phyloP scores from a whole-genome alignment of 2,329 filamentous ascomycete genomes.

The Talaromyces piceae region DNA sequence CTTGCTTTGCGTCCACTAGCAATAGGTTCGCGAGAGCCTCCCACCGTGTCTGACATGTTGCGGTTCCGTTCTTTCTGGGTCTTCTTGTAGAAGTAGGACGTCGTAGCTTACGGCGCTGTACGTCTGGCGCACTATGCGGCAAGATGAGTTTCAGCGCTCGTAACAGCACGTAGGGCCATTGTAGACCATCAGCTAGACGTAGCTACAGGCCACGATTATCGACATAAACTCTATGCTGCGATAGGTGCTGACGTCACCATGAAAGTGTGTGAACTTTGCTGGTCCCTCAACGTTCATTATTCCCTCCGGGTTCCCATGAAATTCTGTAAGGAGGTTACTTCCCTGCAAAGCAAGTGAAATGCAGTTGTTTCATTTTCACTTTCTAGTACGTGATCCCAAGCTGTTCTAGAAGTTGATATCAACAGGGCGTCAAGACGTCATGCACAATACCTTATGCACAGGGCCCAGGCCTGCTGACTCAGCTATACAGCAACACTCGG shows the following conservation, averaged over 20 bases:
- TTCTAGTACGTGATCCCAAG: too few species aligned
- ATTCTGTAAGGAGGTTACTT: too few species aligned
- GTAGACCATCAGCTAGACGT: neutral
- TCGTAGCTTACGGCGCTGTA: slow-evolving; percentile 35
- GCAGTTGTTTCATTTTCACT: too few species aligned
- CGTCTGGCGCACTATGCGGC: slow-evolving; percentile 29
- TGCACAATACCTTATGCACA: neutral
- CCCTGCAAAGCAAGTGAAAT: neutral
- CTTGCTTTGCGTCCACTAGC: neutral
- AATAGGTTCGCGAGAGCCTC: neutral
- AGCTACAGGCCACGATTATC: neutral
- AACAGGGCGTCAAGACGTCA: neutral
- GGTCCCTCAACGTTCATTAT: too few species aligned
- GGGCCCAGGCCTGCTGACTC: neutral
- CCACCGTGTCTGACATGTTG: slow-evolving; percentile 13
- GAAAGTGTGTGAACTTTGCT: neutral
- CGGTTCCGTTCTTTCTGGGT: slow-evolving; percentile 32
- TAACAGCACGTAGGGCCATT: too few species aligned
- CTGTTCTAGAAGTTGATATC: too few species aligned
- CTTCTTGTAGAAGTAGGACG: too few species aligned
- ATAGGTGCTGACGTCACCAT: neutral
- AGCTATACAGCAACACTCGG: neutral
- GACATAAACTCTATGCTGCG: neutral
- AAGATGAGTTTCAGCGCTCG: too few species aligned
- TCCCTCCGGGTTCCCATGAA: too few species aligned